These are phyloP conservation scores for Arabidopsis arenosa DNA, from an alignment of 345 rosid genomes.

Conservation along the genomic window DNA sequence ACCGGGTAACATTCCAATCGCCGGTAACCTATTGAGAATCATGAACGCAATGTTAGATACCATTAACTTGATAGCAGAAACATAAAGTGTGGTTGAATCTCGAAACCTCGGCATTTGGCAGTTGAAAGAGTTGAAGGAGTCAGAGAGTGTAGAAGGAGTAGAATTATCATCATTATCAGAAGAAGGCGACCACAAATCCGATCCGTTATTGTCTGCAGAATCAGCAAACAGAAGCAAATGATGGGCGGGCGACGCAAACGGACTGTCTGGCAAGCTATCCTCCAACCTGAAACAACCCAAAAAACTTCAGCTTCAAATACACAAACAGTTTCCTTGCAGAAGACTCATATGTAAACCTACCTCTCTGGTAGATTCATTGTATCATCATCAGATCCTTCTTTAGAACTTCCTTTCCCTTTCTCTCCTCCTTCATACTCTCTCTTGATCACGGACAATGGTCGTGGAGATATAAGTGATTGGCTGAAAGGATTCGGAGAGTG, in stretches of 20 bases:
- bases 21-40: constrained; percentile 46
- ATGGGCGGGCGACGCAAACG: constrained; percentile 41
- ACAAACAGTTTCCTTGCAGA: not conserved
- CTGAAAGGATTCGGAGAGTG: constrained; percentile 58
- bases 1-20: constrained; percentile 68
- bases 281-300: constrained; percentile 40
- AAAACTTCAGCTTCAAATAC: not conserved
- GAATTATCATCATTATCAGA: constrained; percentile 52
- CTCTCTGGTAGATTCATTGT: constrained; percentile 44
- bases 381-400: constrained; percentile 50
- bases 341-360: constrained; percentile 25
- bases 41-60: constrained; percentile 20
- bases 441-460: constrained; percentile 43
- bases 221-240: constrained; percentile 50
- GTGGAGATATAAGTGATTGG: constrained; percentile 58
- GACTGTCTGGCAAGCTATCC: constrained; percentile 49
- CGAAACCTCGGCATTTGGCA: constrained; percentile 78
- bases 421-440: constrained; percentile 33
- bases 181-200: constrained; percentile 42
- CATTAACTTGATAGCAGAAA: constrained; percentile 14
- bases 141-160: constrained; percentile 49
- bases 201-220: constrained; percentile 38
- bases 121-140: constrained; percentile 60
- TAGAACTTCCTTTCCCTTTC: constrained; percentile 42
- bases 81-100: constrained; percentile 18